Evolutionary conservation across 202 grass and related monocot genomes (phyloP), one percentile per base, ranked within the genome.

Genomic region (Sporobolus alterniflorus): DNA sequence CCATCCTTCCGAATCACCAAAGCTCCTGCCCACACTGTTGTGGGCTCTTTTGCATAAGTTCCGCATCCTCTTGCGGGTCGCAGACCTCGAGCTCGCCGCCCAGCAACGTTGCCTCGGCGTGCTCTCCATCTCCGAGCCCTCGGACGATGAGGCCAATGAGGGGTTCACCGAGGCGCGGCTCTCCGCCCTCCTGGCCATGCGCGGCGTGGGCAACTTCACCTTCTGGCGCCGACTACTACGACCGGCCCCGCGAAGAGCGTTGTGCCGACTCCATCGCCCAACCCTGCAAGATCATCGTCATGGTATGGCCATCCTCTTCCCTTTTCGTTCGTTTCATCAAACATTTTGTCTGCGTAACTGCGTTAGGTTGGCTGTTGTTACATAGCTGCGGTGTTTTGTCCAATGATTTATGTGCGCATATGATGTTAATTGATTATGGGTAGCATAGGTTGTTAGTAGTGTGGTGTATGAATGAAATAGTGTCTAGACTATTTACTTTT

Each of bases 281-380:
- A 75, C 93, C 96, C 36, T 98, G 96, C 91, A 96, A 98, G 85
- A 98, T 89, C 85, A 96, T 96, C 52, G 93, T 96, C 67, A 83
- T 98, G 91, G 96, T 98, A 89, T 67, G 67, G 21, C n/a, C 25
- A 68, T 21, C 24, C 50, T 57, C 17, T 42, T 48, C 34, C 12
- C 29, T 42, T 59, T 55, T n/a, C 32, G 7, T 25, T 41, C 82
- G 54, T 91, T 93, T 88, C 36, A 48, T 93, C 89, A 50, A 91
- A 86, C 88, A 82, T 2, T 47, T 82, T 36, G 31, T 36, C 18
- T 73, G 72, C 39, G 3, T 31, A 66, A 49, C 43, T 6, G 8
- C 12, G 7, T 65, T 68, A 68, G 29, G 52, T 71, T 78, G 59
- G 12, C 10, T 15, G 31, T 11, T 67, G 28, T 80, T 88, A 48